Evolutionary conservation across 1,139 yeast genomes (phyloP), one percentile per base, ranked within the genome.

Genomic region (Suhomyces bribrorum): DNA sequence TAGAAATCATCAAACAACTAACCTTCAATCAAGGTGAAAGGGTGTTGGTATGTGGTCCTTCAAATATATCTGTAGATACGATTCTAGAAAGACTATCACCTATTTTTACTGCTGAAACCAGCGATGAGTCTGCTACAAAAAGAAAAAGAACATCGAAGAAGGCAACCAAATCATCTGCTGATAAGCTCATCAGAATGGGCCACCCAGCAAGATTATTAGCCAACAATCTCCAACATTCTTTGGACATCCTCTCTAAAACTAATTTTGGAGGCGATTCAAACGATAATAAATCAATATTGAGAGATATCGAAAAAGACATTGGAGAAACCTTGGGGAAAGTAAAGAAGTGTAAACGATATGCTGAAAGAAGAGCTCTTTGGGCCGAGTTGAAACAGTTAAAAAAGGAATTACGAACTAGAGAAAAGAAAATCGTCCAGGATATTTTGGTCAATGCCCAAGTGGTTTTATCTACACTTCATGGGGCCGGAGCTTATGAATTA

Each of bases 41-140:
- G 36, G 83, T 92, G 0, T 66, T 92, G 29, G 94, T 92, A 0
- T 90, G 97, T 64, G 97, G 97, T 0, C 96, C 97, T 0, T 90
- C 97, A 0, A 92, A 92, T 56, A 83, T 89, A n/a, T 82, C 97
- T 0, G 96, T 89, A 0, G 97, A 92, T 59, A 92, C 95, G 0
- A 86, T 92, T 22, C 62, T 89, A 35, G 97, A 90, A 56, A 68
- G 97, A 44, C 61, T 90, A 17, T 73, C 81, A n/a, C 63, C 66
- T 1, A 50, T 47, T 4, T 67, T 68, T 43, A 48, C 41, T 5
- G 47, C 45, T 3, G 51, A 43, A 4, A 7, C 28, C 4, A 14
- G 14, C 8, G 29, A 22, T 1, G 41, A 37, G 4, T 6, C 29
- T 3, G 37, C 40, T 7, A 53, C 44, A 27, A 52, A 50, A 37